phyloP scores from a whole-genome alignment of 495 filamentous ascomycete species.

The Neurospora africana region DNA sequence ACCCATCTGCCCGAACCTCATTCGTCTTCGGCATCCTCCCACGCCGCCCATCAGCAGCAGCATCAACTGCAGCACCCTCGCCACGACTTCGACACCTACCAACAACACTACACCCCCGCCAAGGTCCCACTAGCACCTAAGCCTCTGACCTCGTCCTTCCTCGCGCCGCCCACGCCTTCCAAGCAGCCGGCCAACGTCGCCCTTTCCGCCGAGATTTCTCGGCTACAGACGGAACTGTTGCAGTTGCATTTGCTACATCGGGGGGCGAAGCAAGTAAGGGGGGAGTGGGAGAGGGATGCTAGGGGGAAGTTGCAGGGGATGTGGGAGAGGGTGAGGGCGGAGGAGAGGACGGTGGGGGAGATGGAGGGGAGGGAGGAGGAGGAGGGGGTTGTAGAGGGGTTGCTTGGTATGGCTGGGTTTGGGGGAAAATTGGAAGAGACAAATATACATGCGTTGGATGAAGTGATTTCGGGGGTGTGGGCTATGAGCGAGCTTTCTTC shows the following conservation, averaged over 20 bases:
- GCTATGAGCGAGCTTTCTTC: slow-evolving; percentile 28
- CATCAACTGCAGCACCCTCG: slow-evolving; percentile 14
- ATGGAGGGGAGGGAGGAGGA: slow-evolving; percentile 14
- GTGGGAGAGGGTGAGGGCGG: slow-evolving; percentile 28
- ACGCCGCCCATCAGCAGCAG: background rate
- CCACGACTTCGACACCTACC: slow-evolving; percentile 53
- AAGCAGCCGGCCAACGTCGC: slow-evolving; percentile 44
- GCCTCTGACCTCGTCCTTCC: slow-evolving; percentile 42
- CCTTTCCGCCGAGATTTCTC: slow-evolving; percentile 48
- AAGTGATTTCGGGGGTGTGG: slow-evolving; percentile 40
- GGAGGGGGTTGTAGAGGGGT: slow-evolving; percentile 12
- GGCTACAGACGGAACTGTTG: slow-evolving; percentile 60
- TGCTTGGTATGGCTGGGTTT: slow-evolving; percentile 20
- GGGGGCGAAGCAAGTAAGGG: slow-evolving; percentile 20
- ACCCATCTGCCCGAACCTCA: slow-evolving; percentile 3
- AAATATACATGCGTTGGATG: slow-evolving; percentile 41
- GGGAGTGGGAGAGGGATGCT: slow-evolving; percentile 40
- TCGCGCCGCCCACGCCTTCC: slow-evolving; percentile 41
- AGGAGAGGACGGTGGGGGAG: slow-evolving; percentile 20
- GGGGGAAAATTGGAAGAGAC: slow-evolving; percentile 14
- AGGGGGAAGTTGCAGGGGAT: slow-evolving; percentile 25
- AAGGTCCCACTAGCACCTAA: slow-evolving; percentile 44
- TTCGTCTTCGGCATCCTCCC: background rate
- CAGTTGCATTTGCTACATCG: slow-evolving; percentile 62
- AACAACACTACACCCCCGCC: slow-evolving; percentile 59